Percentiles rank a stretch among this genome's conserved stretches.
These are phyloP conservation scores for Leucocoprinus birnbaumii DNA, from an alignment of 768 basidiomycete genomes.

Conservation along the genomic window DNA sequence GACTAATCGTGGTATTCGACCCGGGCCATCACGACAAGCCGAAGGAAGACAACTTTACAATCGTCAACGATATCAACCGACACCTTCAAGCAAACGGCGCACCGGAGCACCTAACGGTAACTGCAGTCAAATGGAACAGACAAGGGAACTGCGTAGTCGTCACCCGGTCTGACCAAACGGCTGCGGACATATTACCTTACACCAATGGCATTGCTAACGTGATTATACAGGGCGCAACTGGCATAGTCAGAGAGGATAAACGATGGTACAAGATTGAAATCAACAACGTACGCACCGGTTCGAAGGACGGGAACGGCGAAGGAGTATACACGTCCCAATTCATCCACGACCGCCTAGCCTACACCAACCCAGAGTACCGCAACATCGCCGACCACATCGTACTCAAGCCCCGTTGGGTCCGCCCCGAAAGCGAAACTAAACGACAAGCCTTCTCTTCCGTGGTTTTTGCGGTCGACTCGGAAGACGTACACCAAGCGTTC, in stretches of 20 bases:
- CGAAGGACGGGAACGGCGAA: background rate
- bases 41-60: background rate
- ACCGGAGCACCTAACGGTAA: background rate
- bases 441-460: background rate
- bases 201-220: conserved; percentile 8
- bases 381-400: background rate
- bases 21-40: background rate
- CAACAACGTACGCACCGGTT: conserved; percentile 15
- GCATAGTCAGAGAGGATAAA: conserved; percentile 16
- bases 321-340: background rate
- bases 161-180: background rate
- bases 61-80: background rate
- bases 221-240: conserved; percentile 3
- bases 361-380: background rate
- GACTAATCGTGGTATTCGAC: background rate
- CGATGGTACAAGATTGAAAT: conserved; percentile 19
- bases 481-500: background rate
- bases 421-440: background rate
- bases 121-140: background rate
- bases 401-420: background rate
- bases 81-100: background rate
- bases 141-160: background rate
- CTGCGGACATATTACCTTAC: conserved; percentile 14
- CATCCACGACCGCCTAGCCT: background rate
- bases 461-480: background rate